Percentiles rank a stretch among this genome's conserved stretches.
phyloP scores from a whole-genome alignment of 257 asterid genomes.

The Solanum etuberosum region DNA sequence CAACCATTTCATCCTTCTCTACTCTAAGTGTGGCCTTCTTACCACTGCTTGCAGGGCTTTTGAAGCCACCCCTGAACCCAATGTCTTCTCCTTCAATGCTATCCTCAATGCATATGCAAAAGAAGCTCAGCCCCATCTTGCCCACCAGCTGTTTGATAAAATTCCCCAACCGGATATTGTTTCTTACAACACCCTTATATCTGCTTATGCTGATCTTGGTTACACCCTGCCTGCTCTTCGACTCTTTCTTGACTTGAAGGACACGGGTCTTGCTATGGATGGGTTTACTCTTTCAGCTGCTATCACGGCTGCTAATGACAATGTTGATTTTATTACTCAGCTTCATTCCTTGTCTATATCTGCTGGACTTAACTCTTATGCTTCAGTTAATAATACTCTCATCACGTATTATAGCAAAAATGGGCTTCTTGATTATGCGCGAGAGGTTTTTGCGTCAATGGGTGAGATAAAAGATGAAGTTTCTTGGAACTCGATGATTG shows the following conservation, averaged over 20 bases:
- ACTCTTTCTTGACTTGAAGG: slow-evolving; percentile 30
- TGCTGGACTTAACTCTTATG: slow-evolving; percentile 38
- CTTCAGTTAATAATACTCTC: slow-evolving; percentile 53
- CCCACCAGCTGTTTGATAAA: slow-evolving; percentile 53
- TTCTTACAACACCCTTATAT: slow-evolving; percentile 68
- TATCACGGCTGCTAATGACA: slow-evolving; percentile 35
- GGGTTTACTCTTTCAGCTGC: slow-evolving; percentile 54
- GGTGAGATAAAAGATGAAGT: slow-evolving; percentile 51
- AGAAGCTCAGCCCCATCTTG: slow-evolving; percentile 31
- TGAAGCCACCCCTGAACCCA: slow-evolving; percentile 34
- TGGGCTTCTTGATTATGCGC: slow-evolving; percentile 30
- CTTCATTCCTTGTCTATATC: slow-evolving; percentile 38
- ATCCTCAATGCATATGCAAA: slow-evolving; percentile 53
- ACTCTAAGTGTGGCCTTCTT: slow-evolving; percentile 59
- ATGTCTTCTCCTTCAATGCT: slow-evolving; percentile 64
- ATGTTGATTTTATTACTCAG: slow-evolving; percentile 28
- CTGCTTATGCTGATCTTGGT: slow-evolving; percentile 62
- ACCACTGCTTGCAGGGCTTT: slow-evolving; percentile 44
- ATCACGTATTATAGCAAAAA: slow-evolving; percentile 46
- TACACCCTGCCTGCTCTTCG: slow-evolving; percentile 22
- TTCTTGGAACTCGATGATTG: slow-evolving; percentile 82
- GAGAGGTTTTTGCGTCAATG: slow-evolving; percentile 38
- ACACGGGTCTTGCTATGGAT: slow-evolving; percentile 31
- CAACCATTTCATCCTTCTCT: slow-evolving; percentile 74
- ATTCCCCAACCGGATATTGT: slow-evolving; percentile 67